Base-by-base conservation (phyloP, 1,139 yeast species). In the Suhomyces atakaporum region DNA sequence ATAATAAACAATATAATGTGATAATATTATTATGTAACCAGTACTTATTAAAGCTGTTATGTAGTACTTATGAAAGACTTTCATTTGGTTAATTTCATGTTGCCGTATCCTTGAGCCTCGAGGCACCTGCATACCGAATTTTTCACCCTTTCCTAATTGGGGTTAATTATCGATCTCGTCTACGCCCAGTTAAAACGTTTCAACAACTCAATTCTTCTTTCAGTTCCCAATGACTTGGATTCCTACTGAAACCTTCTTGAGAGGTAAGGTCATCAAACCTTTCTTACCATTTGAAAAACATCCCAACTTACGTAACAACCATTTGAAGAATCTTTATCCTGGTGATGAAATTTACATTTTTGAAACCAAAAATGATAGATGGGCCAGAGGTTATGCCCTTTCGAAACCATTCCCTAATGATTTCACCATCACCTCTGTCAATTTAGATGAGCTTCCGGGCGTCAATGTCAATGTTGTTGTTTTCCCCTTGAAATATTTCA, bases 331-430 rank as follows among this genome's bases (percentile, higher is more conserved):
- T 50, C 59, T 87, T 36, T 82, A 80, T 53, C 83, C 88, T 14
- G 96, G 96, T 24, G 95, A 88, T 56, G 86, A 83, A 45, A 80
- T 86, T 20, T 86, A 76, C 57, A 67, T 86, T 23, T 85, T 88
- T 53, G 96, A 88, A 58, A 69, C 81, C 20, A 76, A 75, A 46
- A 67, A 66, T 29, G 69, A 70, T 11, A 75, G 75, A 43, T 87
- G 96, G 96, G 89, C 82, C 24, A 73, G 96, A 51, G 96, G 90
- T 13, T 86, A 87, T 57, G 71, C 77, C 4, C 66, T 79, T 27
- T 52, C 74, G 29, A 75, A 76, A 45, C 88, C 90, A 4, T 64
- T 79, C 41, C 92, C 92, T 2, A 73, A 77, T 31, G 87, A 82
- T 53, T 83, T 79, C 56, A 74, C 83, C 37, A 73, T 79, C 29